Conservation (phyloP, 306 rosid genomes). For the Pyrus betulifolia region DNA sequence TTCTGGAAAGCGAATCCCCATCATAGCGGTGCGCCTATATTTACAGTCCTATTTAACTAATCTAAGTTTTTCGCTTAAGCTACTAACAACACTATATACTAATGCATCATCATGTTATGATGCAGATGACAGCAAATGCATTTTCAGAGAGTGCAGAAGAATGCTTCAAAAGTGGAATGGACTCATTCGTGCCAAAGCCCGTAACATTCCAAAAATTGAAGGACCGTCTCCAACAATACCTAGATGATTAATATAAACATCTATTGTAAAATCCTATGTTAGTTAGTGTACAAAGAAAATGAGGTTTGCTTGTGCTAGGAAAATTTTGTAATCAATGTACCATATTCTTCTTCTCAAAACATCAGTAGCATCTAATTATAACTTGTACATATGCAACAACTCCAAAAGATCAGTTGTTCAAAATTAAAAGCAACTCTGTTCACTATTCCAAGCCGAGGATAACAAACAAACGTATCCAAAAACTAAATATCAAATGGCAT, state of each 20-base stretch:
- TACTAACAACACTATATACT: not conserved
- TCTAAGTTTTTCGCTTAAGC: not conserved
- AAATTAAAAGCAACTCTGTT: not conserved
- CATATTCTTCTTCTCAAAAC: conserved; percentile 20
- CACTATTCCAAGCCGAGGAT: not conserved
- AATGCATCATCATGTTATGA: not conserved
- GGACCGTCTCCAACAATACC: conserved; percentile 49
- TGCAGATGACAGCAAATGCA: conserved; percentile 91
- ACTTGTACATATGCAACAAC: conserved; percentile 38
- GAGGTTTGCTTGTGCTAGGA: conserved; percentile 27
- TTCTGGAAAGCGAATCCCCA: conserved; percentile 45
- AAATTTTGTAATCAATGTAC: conserved; percentile 59
- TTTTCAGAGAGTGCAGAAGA: conserved; percentile 84
- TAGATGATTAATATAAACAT: conserved; percentile 19
- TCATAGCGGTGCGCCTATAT: conserved; percentile 59
- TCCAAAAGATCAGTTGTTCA: not conserved
- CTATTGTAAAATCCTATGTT: conserved; percentile 43
- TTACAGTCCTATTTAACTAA: not conserved
- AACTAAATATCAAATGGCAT: not conserved
- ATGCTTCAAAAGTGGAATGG: conserved; percentile 82
- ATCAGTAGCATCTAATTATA: conserved; percentile 7
- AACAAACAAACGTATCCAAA: not conserved
- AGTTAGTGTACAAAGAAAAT: conserved; percentile 36
- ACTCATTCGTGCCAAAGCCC: conserved; percentile 80
- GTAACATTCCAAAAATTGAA: conserved; percentile 68